Percentiles rank a stretch among this genome's conserved stretches.
Evolutionary conservation across 2,329 filamentous ascomycete genomes (phyloP).

Genomic region (Arachnomyces sp.): DNA sequence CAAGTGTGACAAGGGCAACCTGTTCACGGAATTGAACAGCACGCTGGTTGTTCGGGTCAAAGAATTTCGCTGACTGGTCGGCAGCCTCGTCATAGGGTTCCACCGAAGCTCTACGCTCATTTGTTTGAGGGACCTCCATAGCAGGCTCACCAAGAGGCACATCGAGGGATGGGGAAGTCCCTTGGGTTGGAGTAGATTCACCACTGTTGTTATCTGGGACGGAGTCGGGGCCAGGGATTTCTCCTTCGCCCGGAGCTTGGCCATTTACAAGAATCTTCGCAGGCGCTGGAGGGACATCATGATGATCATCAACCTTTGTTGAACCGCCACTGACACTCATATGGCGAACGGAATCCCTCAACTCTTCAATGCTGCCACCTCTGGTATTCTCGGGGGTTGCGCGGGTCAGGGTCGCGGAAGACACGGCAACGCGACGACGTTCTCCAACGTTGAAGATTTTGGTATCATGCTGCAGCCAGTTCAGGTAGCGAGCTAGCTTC

Average conservation of each 20-base stretch:
- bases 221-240: slow-evolving; percentile 1
- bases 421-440: slow-evolving; percentile 63
- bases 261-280: slow-evolving; percentile 53
- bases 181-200: too few relatives aligned
- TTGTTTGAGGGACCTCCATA: background rate
- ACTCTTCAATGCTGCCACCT: slow-evolving; percentile 26
- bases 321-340: slow-evolving; percentile 33
- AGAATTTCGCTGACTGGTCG: slow-evolving; percentile 88
- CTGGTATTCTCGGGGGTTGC: slow-evolving; percentile 9
- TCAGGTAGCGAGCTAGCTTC: slow-evolving; percentile 88
- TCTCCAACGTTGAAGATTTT: slow-evolving; percentile 97
- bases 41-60: slow-evolving; percentile 78
- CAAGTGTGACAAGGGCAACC: slow-evolving; percentile 82
- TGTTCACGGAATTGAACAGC: slow-evolving; percentile 81
- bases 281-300: slow-evolving; percentile 30
- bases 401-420: slow-evolving; percentile 2
- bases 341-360: slow-evolving; percentile 36
- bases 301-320: slow-evolving; percentile 18
- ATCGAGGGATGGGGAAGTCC: too few relatives aligned
- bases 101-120: slow-evolving; percentile 3
- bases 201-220: slow-evolving; percentile 1
- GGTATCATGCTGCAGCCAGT: slow-evolving; percentile 95
- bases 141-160: too few relatives aligned
- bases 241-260: slow-evolving; percentile 30
- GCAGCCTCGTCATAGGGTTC: slow-evolving; percentile 26